Evolutionary conservation across 2,329 filamentous ascomycete species (phyloP), one percentile per base, ranked within the genome.

Genomic region (Talaromyces funiculosus): DNA sequence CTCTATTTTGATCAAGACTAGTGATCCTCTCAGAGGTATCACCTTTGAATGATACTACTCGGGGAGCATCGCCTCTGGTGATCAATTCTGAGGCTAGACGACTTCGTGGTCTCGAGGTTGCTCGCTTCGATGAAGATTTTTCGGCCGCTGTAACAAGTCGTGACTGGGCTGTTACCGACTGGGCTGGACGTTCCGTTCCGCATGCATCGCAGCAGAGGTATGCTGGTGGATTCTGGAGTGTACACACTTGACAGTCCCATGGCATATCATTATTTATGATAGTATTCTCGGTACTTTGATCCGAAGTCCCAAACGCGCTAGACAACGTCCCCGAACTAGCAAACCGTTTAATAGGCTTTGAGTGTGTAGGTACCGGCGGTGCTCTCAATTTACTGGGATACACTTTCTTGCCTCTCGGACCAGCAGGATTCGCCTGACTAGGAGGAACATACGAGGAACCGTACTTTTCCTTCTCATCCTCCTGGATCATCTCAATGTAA

Each of bases 401-500:
- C 67, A 57, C 72, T 68, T 47, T 47, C 43, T 64, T 74, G 73
- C 63, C 67, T 55, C 71, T 74, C 45, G 76, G 75, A 18, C 81
- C 81, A 7, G 77, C 78, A 16, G 85, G 83, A 62, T 81, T 81
- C 26, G 79, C 74, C 33, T 79, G 77, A 59, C 79, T 84, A 0
- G 78, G 75, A n/a, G 78, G 77, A 10, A 83, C 78, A 67, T 86
- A 80, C 61, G 78, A 80, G 58, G 77, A 73, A n/a, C 85, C 84
- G 64, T 85, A 82, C 66, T 80, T 81, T 64, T 86, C 83, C 20
- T 72, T 72, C 63, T 89, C 84, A 63, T 96, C 92, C 70, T 96
- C 86, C 69, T 95, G 89, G 26, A 94, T 88, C 18, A 96, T 79
- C 68, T 97, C 92, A 78, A 90, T 92, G 33, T 95, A 79, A 0